Conservation (phyloP, 1,284 basidiomycete species). For the Sporisorium iseilematis-ciliati region DNA sequence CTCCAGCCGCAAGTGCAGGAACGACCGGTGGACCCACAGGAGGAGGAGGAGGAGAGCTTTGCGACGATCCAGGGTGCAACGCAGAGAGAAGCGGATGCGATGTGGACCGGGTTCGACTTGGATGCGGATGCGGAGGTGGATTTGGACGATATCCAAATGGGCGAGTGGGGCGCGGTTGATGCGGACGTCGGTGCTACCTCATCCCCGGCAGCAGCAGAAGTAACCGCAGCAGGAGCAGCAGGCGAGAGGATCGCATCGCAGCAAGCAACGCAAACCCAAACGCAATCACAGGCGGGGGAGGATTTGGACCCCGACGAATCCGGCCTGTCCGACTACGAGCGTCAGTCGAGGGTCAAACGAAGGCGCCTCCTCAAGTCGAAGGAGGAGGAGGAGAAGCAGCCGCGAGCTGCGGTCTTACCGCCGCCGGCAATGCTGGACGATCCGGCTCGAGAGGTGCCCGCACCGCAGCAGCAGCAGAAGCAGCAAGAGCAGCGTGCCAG, state of each 20-base stretch:
- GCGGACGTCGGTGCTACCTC: not conserved
- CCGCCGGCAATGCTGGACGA: too few species aligned
- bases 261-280: slow-evolving; percentile 9
- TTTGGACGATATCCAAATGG: not conserved
- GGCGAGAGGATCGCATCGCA: not conserved
- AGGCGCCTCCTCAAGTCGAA: not conserved
- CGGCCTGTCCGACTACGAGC: slow-evolving; percentile 40
- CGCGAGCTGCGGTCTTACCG: too few species aligned
- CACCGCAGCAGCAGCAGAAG: too few species aligned
- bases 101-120: slow-evolving; percentile 30
- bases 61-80: not conserved
- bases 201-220: not conserved
- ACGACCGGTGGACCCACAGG: not conserved
- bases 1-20: slow-evolving; percentile 5
- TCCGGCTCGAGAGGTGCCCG: too few species aligned
- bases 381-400: too few species aligned
- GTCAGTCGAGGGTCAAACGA: slow-evolving; percentile 1
- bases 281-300: slow-evolving; percentile 11
- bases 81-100: not conserved
- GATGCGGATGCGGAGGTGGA: slow-evolving; percentile 15
- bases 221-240: not conserved
- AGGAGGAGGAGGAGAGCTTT: not conserved
- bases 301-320: slow-evolving; percentile 30
- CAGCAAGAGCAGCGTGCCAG: too few species aligned
- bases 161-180: not conserved